Evolutionary conservation across 2,329 filamentous ascomycete species (phyloP), one percentile per base, ranked within the genome.

Genomic region (Cladosporium austrohemisphaericum): DNA sequence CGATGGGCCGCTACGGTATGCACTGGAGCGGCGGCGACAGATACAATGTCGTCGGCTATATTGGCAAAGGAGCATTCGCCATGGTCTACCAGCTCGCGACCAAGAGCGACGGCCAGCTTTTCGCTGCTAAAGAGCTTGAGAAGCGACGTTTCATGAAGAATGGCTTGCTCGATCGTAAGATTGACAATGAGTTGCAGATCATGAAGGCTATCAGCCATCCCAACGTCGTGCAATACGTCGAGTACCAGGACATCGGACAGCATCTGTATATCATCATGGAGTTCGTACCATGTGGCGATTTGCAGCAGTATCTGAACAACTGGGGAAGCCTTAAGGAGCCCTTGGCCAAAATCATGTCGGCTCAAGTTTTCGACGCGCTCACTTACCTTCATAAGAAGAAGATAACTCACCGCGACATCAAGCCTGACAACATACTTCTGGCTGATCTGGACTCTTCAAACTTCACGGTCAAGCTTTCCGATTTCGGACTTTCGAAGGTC

Each of bases 211-310:
- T 97, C 44, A 76, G 84, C 47, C 93, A 98, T 72, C 80, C 83
- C 2, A 92, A 97, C 60, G 91, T 98, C 59, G 92, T 98, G 33
- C 81, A 87, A 55, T 98, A 93, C 63, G 81, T 94, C 49, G 90
- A 95, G 60, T 88, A 93, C 62, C 80, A 93, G 57, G 90, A 95
- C 56, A 84, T 87, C 73, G 81, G 84, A 36, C 77, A 87, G 31
- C 76, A 90, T 64, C 77, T 96, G 4, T 91, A 96, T 65, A 95
- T 98, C 67, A 92, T 97, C 65, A 98, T 98, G 93, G 93, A 98
- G 63, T 95, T 80, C 58, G 81, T 97, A 11, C 79, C 83, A 5
- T 79, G 80, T 23, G 93, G 93, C 36, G 92, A 98, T 65, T 73
- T 98, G 10, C 88, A 88, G 47, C 83, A 81, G 40, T 81, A 86